Conservation (phyloP, 192 early-diverging fungal species). For the Entomortierella parvispora region DNA sequence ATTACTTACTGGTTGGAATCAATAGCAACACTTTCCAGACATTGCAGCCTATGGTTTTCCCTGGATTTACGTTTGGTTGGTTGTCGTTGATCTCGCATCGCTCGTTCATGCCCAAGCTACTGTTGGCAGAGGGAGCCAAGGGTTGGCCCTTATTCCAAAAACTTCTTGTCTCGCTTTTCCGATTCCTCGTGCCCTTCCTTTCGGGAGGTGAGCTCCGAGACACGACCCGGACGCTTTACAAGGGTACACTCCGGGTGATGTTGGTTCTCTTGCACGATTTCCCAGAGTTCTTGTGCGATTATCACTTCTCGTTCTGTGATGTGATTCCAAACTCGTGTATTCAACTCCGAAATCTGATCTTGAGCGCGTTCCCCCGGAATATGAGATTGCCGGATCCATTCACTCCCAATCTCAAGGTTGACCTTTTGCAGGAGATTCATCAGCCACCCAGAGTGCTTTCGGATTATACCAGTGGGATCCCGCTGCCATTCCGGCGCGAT, state of each 20-base stretch:
- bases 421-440: conserved; percentile 88
- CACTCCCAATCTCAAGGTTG: conserved; percentile 94
- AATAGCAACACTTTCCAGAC: conserved; percentile 81
- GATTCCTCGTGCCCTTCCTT: conserved; percentile 89
- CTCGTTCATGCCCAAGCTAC: conserved; percentile 89
- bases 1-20: no score
- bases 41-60: conserved; percentile 85
- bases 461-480: conserved; percentile 77
- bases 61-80: conserved; percentile 96
- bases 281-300: conserved; percentile 95
- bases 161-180: conserved; percentile 86
- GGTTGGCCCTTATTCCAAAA: conserved; percentile 90
- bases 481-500: conserved; percentile 72
- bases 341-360: conserved; percentile 94
- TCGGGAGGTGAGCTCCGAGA: conserved; percentile 74
- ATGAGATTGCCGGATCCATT: conserved; percentile 98
- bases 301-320: conserved; percentile 92
- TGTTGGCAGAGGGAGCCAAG: conserved; percentile 79
- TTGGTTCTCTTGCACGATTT: conserved; percentile 96
- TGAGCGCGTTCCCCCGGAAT: conserved; percentile 93
- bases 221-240: conserved; percentile 86
- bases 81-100: conserved; percentile 93
- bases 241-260: conserved; percentile 88
- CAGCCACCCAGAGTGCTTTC: conserved; percentile 87
- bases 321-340: conserved; percentile 92